Conservation (phyloP, 495 filamentous ascomycete genomes). For the Xylaria palmicola region DNA sequence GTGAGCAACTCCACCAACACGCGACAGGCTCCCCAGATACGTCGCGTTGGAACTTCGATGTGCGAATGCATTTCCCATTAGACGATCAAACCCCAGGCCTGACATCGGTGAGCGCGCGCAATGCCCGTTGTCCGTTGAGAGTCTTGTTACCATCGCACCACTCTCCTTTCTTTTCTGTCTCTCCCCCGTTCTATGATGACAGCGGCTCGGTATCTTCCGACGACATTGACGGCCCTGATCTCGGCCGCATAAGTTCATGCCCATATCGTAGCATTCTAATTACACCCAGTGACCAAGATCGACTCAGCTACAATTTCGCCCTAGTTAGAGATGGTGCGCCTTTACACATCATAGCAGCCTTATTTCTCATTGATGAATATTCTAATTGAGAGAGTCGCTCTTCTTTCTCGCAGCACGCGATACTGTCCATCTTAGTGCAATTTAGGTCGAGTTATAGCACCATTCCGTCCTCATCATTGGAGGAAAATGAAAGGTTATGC, state of each 20-base stretch:
- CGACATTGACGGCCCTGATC: background rate
- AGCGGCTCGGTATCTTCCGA: background rate
- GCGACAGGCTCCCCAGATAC: constrained; percentile 1
- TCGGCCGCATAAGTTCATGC: background rate
- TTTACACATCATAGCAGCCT: background rate
- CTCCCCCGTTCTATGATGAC: background rate
- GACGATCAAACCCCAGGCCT: constrained; percentile 6
- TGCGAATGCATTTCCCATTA: background rate
- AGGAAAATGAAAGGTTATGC: too few species aligned
- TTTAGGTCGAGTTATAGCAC: too few species aligned
- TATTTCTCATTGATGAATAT: background rate
- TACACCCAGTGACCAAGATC: background rate
- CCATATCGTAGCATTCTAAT: background rate
- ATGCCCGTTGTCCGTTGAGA: background rate
- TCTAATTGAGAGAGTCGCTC: background rate
- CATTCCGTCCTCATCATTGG: too few species aligned
- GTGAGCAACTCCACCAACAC: constrained; percentile 9
- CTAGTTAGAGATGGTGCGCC: background rate
- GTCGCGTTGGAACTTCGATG: background rate
- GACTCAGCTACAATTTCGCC: constrained; percentile 7
- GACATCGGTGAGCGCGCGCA: background rate
- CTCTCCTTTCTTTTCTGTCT: too few species aligned
- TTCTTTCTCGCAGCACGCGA: too few species aligned
- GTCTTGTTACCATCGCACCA: background rate
- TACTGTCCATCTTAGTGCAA: too few species aligned